Evolutionary conservation across 169 alveolate species (phyloP), one percentile per base, ranked within the genome.

Genomic region (Plasmodium sp.): DNA sequence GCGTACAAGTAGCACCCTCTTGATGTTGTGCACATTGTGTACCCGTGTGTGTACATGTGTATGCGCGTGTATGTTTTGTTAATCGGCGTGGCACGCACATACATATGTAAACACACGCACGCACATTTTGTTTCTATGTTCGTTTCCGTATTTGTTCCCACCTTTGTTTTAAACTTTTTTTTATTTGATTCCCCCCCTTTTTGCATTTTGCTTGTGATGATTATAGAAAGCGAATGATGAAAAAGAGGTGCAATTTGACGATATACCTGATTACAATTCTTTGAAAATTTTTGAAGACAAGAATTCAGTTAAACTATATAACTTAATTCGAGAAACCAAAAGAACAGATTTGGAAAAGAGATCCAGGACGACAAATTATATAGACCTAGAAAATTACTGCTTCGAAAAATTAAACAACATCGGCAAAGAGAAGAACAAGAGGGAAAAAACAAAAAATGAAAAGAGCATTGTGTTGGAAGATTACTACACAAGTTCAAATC

Each of bases 361-460:
- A 45, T 27, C 82, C 36, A 84, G 22, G 18, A 16, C 93, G 33
- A 84, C 93, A 39, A 22, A 71, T 71, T 84, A 84, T 22, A 73
- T 12, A n/a, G 93, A 84, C 72, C 79, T 84, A 36, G 93, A 84
- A 84, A 84, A 84, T 84, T 84, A 84, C 34, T 84, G 93, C 34
- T 10, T 73, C 16, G 83, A 84, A 71, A 84, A 72, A 84, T 27
- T 84, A 72, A 82, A 82, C 33, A 82, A 56, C n/a, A 10, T 72
- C 5, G 33, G 5, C 51, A 72, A 71, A 12, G 93, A 84, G 43
- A 84, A 84, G 45, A 56, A 34, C 54, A 67, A 22, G 51, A 84
- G 10, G 79, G 39, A 71, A 41, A 84, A 84, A 43, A 1, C 34
- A 10, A 71, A 27, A 3, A 33, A 72, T 45, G 58, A 72, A 33